phyloP scores from a whole-genome alignment of 78 protist genomes.

The Pirum gemmata region DNA sequence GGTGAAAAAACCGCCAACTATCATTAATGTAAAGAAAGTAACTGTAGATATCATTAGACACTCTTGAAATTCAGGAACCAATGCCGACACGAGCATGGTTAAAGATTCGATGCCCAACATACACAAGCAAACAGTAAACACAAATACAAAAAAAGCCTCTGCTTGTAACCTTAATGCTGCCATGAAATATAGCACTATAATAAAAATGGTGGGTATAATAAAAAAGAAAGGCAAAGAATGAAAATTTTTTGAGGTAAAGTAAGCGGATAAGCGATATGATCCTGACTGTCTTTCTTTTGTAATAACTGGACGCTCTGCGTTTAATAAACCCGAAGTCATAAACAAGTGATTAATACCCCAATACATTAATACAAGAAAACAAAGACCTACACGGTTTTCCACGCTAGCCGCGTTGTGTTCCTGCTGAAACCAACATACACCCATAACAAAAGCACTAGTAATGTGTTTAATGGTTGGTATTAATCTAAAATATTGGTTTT shows the following conservation, averaged over 20 bases:
- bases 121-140: neutral
- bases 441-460: neutral
- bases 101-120: too few species aligned
- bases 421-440: neutral
- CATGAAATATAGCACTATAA: slow-evolving; percentile 21
- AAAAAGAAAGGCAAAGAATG: slow-evolving; percentile 36
- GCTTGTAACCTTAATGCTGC: slow-evolving; percentile 1
- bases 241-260: slow-evolving; percentile 44
- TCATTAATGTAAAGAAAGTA: too few species aligned
- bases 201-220: slow-evolving; percentile 34
- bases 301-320: too few species aligned
- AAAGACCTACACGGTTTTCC: too few species aligned
- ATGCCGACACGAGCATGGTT: too few species aligned
- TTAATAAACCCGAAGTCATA: too few species aligned
- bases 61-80: too few species aligned
- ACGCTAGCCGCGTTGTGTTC: too few species aligned
- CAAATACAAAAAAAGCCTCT: neutral
- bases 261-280: slow-evolving; percentile 35
- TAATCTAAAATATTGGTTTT: too few species aligned
- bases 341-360: neutral
- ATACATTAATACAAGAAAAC: slow-evolving; percentile 17
- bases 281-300: slow-evolving; percentile 36
- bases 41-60: too few species aligned
- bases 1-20: neutral
- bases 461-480: too few species aligned